These are phyloP conservation scores for Canavalia gladiata DNA, from an alignment of 306 rosid species.

Conservation along the genomic window DNA sequence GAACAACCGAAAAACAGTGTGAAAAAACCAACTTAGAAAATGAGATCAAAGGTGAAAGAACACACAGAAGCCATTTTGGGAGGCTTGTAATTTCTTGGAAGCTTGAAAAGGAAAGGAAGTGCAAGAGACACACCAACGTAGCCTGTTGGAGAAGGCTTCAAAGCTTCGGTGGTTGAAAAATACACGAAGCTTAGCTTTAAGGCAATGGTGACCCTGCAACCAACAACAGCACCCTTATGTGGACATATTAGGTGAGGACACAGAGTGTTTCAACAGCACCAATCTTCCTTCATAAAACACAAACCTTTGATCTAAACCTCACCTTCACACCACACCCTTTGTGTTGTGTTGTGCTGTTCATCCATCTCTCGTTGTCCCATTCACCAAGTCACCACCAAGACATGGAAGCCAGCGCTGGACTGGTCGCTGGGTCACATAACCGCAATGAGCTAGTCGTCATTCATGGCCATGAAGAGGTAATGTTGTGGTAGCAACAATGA, in stretches of 20 bases:
- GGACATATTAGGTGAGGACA: slow-evolving; percentile 64
- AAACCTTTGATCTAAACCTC: slow-evolving; percentile 52
- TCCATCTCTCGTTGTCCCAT: slow-evolving; percentile 52
- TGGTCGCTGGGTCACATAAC: slow-evolving; percentile 54
- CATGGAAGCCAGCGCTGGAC: slow-evolving; percentile 60
- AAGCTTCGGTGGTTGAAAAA: slow-evolving; percentile 58
- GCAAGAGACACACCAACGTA: slow-evolving; percentile 28
- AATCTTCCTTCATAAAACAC: slow-evolving; percentile 53
- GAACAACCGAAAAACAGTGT: slow-evolving; percentile 19
- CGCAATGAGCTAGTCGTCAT: slow-evolving; percentile 54
- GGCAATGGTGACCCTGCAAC: slow-evolving; percentile 94
- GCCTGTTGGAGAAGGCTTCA: slow-evolving; percentile 40
- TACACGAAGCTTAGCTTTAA: slow-evolving; percentile 80
- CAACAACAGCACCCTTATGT: slow-evolving; percentile 66
- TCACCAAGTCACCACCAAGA: slow-evolving; percentile 42
- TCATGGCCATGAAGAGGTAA: slow-evolving; percentile 59
- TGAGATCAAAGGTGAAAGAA: not conserved
- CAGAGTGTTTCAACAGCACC: slow-evolving; percentile 29
- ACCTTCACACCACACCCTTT: slow-evolving; percentile 32
- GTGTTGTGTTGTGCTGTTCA: slow-evolving; percentile 7
- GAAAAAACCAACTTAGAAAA: not conserved
- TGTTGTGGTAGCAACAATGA: slow-evolving; percentile 8
- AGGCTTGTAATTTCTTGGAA: slow-evolving; percentile 19
- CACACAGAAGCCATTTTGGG: not conserved
- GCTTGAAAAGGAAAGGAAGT: slow-evolving; percentile 35